These are phyloP conservation scores for Isoetes engelmannii DNA, from an alignment of 83 land plant species.

Conservation along the genomic window DNA sequence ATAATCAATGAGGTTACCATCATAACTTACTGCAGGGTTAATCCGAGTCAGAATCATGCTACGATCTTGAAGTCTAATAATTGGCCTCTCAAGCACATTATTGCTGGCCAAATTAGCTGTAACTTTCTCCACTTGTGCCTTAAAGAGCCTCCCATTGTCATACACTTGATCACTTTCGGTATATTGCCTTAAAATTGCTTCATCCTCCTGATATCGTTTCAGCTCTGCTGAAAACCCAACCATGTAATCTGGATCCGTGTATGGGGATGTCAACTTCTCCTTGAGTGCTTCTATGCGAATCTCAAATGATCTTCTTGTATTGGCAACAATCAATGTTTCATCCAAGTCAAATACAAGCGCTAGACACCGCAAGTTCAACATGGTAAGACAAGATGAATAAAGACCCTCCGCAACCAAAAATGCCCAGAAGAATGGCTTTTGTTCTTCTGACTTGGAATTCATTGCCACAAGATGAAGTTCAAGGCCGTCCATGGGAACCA, in stretches of 20 bases:
- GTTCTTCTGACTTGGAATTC: constrained; percentile 39
- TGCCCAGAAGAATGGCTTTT: constrained; percentile 83
- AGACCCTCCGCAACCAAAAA: constrained; percentile 48
- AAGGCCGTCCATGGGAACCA: constrained; percentile 45
- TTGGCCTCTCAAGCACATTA: constrained; percentile 54
- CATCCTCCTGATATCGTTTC: constrained; percentile 71
- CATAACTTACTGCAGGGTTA: constrained; percentile 67
- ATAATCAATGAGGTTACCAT: constrained; percentile 1
- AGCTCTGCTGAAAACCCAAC: constrained; percentile 62
- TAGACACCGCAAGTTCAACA: constrained; percentile 82
- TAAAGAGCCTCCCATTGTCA: constrained; percentile 60
- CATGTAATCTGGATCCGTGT: constrained; percentile 44
- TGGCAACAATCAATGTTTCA: constrained; percentile 95
- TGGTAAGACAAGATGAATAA: constrained; percentile 55
- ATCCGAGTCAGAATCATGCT: constrained; percentile 81
- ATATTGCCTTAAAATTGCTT: constrained; percentile 70
- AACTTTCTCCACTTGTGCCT: constrained; percentile 65
- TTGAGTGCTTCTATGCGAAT: constrained; percentile 68
- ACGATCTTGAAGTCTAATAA: constrained; percentile 73
- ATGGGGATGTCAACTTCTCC: constrained; percentile 37
- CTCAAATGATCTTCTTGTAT: constrained; percentile 89
- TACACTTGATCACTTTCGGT: constrained; percentile 55
- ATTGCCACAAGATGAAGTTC: constrained; percentile 89
- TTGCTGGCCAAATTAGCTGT: constrained; percentile 36
- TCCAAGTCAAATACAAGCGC: constrained; percentile 92